These are phyloP conservation scores for Leccinum angustisporum DNA, from an alignment of 1,284 basidiomycete species.

Conservation along the genomic window DNA sequence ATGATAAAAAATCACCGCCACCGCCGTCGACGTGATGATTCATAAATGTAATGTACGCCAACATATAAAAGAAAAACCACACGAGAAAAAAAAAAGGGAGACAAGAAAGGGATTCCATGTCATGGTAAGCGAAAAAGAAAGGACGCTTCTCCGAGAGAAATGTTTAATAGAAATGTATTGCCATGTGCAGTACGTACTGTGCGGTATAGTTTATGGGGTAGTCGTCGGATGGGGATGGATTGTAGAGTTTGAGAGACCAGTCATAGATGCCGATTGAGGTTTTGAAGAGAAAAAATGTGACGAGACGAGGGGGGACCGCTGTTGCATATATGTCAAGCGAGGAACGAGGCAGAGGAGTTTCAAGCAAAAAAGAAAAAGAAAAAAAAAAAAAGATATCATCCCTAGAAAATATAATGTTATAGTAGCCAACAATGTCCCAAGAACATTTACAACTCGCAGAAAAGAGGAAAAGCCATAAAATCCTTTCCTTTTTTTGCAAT, in stretches of 20 bases:
- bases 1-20: neutral
- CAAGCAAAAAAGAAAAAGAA: slow-evolving; percentile 13
- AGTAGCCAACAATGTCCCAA: slow-evolving; percentile 36
- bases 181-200: slow-evolving; percentile 35
- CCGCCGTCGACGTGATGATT: neutral
- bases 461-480: slow-evolving; percentile 5
- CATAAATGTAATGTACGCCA: neutral
- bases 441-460: slow-evolving; percentile 30
- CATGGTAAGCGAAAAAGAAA: neutral
- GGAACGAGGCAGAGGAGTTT: slow-evolving; percentile 11
- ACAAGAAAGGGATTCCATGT: slow-evolving; percentile 1
- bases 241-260: slow-evolving; percentile 10
- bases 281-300: slow-evolving; percentile 8
- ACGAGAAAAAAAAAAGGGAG: slow-evolving; percentile 19
- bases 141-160: slow-evolving; percentile 10
- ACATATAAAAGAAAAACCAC: neutral
- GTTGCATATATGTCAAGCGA: slow-evolving; percentile 8
- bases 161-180: slow-evolving; percentile 30
- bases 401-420: slow-evolving; percentile 38
- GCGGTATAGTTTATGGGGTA: slow-evolving; percentile 22
- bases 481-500: slow-evolving; percentile 17
- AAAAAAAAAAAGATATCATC: slow-evolving; percentile 31
- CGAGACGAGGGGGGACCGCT: slow-evolving; percentile 1
- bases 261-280: slow-evolving; percentile 28
- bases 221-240: slow-evolving; percentile 4